phyloP scores from a whole-genome alignment of 2,329 filamentous ascomycete species.

The Penicillium hordei region DNA sequence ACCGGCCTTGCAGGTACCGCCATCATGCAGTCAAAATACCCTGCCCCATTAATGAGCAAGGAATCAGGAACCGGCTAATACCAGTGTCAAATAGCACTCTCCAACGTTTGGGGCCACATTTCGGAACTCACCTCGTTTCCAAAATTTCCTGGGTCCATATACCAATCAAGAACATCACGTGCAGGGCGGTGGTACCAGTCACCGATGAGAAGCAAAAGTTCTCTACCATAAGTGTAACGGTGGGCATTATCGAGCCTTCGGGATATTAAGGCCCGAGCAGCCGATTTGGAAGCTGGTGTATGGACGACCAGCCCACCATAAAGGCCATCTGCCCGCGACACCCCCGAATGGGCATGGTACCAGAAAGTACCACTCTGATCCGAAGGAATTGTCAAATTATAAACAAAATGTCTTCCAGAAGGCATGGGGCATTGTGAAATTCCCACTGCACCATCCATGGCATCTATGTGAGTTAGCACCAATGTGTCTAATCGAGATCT shows the following conservation, averaged over 20 bases:
- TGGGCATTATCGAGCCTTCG: constrained; percentile 1
- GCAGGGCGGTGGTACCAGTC: constrained; percentile 52
- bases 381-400: constrained; percentile 42
- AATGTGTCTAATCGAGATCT: background rate
- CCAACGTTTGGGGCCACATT: background rate
- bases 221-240: constrained; percentile 37
- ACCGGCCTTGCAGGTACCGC: constrained; percentile 48
- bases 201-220: constrained; percentile 49
- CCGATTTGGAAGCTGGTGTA: constrained; percentile 31
- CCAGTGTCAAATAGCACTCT: background rate
- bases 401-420: constrained; percentile 54
- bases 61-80: constrained; percentile 51
- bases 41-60: constrained; percentile 49
- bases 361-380: constrained; percentile 50
- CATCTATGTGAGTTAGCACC: constrained; percentile 20
- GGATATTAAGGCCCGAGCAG: constrained; percentile 19
- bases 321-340: constrained; percentile 48
- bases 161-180: constrained; percentile 45
- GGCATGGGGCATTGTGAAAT: constrained; percentile 68
- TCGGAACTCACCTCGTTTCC: constrained; percentile 42
- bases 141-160: constrained; percentile 45
- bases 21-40: constrained; percentile 48
- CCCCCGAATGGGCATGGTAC: constrained; percentile 50
- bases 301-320: constrained; percentile 52
- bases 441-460: constrained; percentile 67